Percentiles rank a stretch among this genome's conserved stretches.
Evolutionary conservation across 306 rosid species (phyloP).

Genomic region (Castanea crenata): DNA sequence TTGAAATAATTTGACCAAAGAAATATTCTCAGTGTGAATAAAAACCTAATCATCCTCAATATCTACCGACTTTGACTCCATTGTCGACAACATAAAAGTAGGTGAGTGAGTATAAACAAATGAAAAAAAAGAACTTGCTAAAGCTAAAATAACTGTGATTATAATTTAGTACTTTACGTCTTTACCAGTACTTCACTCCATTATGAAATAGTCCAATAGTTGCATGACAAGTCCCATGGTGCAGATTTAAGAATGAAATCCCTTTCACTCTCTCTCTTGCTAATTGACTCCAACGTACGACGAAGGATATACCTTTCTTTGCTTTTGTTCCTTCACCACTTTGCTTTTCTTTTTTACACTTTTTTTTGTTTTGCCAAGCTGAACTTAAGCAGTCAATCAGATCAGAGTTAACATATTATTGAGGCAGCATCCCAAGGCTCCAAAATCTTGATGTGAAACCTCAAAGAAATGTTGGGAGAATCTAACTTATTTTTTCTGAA

Average conservation of each 20-base stretch:
- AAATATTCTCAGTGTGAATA: background rate
- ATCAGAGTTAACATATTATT: background rate
- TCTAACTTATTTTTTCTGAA: background rate
- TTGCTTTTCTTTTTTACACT: background rate
- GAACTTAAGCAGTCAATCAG: conserved; percentile 12
- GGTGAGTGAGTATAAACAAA: background rate
- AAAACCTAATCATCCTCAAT: background rate
- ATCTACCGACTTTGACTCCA: background rate
- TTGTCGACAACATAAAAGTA: background rate
- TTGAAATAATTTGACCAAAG: background rate
- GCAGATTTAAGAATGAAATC: conserved; percentile 10
- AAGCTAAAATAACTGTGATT: background rate
- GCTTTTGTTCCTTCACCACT: conserved; percentile 4
- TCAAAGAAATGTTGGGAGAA: background rate
- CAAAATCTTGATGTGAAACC: background rate
- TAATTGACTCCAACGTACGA: background rate
- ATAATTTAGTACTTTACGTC: background rate
- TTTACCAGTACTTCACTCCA: background rate
- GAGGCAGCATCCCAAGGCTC: background rate
- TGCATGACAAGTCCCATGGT: background rate
- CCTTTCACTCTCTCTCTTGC: background rate
- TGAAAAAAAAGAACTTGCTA: background rate
- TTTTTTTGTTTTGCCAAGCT: background rate
- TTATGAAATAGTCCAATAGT: background rate
- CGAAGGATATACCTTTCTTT: background rate